Percentiles rank a stretch among this genome's conserved stretches.
These are phyloP conservation scores for Fomitiporia mediterranea DNA, from an alignment of 1,284 basidiomycete genomes.

Conservation along the genomic window DNA sequence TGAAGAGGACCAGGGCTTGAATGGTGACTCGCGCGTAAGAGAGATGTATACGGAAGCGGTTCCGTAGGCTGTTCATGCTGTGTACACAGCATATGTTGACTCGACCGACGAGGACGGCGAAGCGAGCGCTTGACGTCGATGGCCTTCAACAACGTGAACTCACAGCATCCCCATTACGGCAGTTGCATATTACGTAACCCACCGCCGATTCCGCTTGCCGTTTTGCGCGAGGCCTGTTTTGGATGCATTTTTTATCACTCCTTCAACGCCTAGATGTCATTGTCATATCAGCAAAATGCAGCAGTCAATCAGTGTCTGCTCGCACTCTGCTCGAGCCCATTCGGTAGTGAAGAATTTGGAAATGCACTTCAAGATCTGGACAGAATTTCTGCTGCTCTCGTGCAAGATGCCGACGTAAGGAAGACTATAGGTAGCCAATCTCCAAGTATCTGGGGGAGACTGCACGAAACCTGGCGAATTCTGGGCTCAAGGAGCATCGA, in stretches of 20 bases:
- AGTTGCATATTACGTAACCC: too few species aligned
- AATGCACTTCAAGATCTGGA: slow-evolving; percentile 4
- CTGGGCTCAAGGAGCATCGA: slow-evolving; percentile 1
- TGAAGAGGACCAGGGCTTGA: too few species aligned
- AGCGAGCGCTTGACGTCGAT: not conserved
- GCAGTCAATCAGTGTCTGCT: not conserved
- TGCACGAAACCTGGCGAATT: slow-evolving; percentile 8
- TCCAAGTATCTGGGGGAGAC: slow-evolving; percentile 13
- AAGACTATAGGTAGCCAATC: slow-evolving; percentile 9
- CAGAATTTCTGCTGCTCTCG: slow-evolving; percentile 7
- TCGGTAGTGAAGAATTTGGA: not conserved
- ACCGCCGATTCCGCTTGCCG: slow-evolving; percentile 2
- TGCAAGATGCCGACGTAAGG: slow-evolving; percentile 2
- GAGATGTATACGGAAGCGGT: not conserved
- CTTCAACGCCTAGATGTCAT: too few species aligned
- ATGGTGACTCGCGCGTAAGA: too few species aligned
- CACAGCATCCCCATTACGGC: too few species aligned
- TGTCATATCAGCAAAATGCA: slow-evolving; percentile 1
- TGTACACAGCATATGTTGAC: slow-evolving; percentile 11
- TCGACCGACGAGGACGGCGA: slow-evolving; percentile 12
- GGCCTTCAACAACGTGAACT: not conserved
- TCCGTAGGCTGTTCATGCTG: slow-evolving; percentile 13
- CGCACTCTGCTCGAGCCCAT: not conserved
- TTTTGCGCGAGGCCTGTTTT: not conserved
- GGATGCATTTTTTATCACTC: not conserved